Conservation (phyloP, 257 asterid species). For the Ligustrum vulgare region DNA sequence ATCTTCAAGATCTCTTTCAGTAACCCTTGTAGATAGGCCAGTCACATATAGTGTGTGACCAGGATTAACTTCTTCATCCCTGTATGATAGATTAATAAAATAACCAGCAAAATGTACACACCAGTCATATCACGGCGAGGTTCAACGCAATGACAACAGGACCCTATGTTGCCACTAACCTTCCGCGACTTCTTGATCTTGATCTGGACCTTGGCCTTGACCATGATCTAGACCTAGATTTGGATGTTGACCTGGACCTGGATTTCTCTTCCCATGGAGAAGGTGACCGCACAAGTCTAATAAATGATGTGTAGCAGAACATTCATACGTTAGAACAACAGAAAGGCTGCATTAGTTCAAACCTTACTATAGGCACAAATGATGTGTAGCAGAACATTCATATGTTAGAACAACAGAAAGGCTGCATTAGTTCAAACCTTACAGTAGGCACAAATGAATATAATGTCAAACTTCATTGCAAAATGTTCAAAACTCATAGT, state of each 20-base stretch:
- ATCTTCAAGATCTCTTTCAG: slow-evolving; percentile 93
- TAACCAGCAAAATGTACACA: neutral
- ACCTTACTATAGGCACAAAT: neutral
- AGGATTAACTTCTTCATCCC: slow-evolving; percentile 56
- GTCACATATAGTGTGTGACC: slow-evolving; percentile 93
- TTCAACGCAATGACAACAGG: neutral
- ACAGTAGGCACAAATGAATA: neutral
- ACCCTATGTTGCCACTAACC: slow-evolving; percentile 35
- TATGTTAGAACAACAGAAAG: neutral
- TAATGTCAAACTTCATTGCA: neutral
- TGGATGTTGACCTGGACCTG: slow-evolving; percentile 65
- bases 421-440: neutral
- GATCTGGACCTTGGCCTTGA: slow-evolving; percentile 54
- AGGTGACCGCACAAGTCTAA: slow-evolving; percentile 70
- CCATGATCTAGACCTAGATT: slow-evolving; percentile 59
- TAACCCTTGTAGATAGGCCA: slow-evolving; percentile 93
- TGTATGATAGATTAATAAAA: slow-evolving; percentile 23
- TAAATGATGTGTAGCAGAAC: slow-evolving; percentile 8
- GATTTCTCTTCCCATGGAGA: slow-evolving; percentile 72
- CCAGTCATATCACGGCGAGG: neutral
- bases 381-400: slow-evolving; percentile 16
- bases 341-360: neutral
- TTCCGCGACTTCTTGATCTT: slow-evolving; percentile 70
- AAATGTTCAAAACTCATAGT: too few relatives aligned
- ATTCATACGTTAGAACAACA: slow-evolving; percentile 6